A percentile compares a stretch with the other conserved stretches of the same genome.
Conservation (phyloP, 768 basidiomycete genomes). For the Dioszegia aurantiaca region DNA sequence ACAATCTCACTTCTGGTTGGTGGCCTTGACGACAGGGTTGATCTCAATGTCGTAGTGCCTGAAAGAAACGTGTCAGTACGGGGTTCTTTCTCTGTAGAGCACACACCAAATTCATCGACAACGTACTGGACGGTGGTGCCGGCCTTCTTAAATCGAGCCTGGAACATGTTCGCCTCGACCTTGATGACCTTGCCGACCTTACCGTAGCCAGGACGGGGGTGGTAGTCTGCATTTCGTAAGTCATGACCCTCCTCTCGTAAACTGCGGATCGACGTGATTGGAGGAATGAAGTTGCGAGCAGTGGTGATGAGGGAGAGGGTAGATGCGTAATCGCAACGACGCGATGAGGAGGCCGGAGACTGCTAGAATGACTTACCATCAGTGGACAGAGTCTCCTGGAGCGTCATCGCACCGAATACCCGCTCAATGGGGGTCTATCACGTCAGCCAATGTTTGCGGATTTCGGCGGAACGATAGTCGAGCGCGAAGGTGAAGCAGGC, state of each 20-base stretch:
- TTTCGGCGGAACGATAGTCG: neutral
- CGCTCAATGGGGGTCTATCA: constrained; percentile 12
- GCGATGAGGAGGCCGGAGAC: neutral
- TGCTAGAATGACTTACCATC: constrained; percentile 10
- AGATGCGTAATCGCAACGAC: too few species aligned
- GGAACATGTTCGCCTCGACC: constrained; percentile 44
- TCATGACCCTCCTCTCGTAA: neutral
- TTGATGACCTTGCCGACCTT: constrained; percentile 32
- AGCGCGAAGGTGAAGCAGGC: neutral
- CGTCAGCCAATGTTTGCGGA: constrained; percentile 3
- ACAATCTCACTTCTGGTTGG: constrained; percentile 40
- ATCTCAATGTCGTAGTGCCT: constrained; percentile 52
- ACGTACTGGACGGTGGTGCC: constrained; percentile 29
- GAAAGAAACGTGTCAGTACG: neutral
- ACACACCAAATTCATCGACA: neutral
- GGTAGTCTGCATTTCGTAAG: constrained; percentile 22
- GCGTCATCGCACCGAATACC: constrained; percentile 15
- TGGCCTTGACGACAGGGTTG: constrained; percentile 49
- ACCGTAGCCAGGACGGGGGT: constrained; percentile 31
- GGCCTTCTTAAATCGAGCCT: constrained; percentile 36
- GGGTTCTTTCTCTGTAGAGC: neutral
- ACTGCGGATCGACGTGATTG: neutral
- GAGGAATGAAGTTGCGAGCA: too few species aligned
- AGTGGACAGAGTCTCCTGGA: constrained; percentile 15
- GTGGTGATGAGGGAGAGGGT: neutral